Base-by-base conservation (phyloP, 139 green algal genomes). In the Chlorella sp. region DNA sequence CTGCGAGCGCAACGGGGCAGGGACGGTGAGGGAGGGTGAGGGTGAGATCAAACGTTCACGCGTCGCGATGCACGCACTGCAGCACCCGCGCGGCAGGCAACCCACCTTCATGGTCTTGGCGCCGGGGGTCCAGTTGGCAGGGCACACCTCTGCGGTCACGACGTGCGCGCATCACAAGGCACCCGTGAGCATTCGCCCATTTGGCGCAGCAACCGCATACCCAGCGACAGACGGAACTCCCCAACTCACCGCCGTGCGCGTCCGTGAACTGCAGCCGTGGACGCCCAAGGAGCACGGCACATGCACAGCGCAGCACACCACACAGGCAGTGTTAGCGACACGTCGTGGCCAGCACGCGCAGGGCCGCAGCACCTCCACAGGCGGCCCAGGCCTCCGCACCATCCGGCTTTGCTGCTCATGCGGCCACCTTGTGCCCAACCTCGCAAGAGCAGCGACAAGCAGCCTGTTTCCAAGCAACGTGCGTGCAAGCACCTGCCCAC, bases 91-190 rank as follows among this genome's bases (percentile, higher is more conserved):
- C 55, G 14, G 14, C 55, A 64, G 24, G 42, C 42, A 10, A 31
- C 55, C 62, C 62, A 35, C 72, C 85, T 92, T 89, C 82, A 95
- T 95, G 72, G 90, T 93, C 70, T 88, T 87, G 33, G 74, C 62
- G 29, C 90, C 90, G 31, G 87, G 88, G 65, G 73, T 87, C 90
- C 90, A 95, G 82, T 89, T 90, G 70, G 90, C 90, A 30, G 90
- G 90, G 87, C 90, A 95, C 65, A 93, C 89, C 80, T 67, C 51
- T 36, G 62, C 62, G 36, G 42, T 17, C 10, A 55, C 42, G 17
- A 55, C 10, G 42, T 55, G 17, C n/a, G n/a, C n/a, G n/a, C n/a
- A n/a, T n/a, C n/a, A n/a, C n/a, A n/a, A n/a, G n/a, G n/a, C n/a
- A n/a, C n/a, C n/a, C n/a, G n/a, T n/a, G n/a, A n/a, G n/a, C n/a